Evolutionary conservation across 805 yeast species (phyloP).

Genomic region (Yarrowia sp.): DNA sequence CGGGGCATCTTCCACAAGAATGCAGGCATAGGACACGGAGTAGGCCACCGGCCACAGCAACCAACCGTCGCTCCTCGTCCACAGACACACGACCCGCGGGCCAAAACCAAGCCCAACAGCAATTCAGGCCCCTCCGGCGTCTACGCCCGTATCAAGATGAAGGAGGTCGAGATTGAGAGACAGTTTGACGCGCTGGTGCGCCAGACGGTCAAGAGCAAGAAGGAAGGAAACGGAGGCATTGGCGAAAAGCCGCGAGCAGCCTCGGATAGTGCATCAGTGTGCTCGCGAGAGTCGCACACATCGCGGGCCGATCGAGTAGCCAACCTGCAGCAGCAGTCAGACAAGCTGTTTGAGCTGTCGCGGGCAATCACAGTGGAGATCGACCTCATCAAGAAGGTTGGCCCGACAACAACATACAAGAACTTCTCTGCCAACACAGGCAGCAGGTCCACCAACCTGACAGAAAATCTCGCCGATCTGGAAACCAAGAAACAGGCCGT

Average conservation of each 20-base stretch:
- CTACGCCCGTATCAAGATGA: slow-evolving; percentile 24
- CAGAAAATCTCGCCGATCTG: slow-evolving; percentile 10
- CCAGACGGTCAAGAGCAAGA: slow-evolving; percentile 16
- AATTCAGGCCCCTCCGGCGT: not conserved
- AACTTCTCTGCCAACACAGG: slow-evolving; percentile 14
- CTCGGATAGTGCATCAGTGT: not conserved
- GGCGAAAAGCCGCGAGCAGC: slow-evolving; percentile 8
- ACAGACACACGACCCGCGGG: slow-evolving; percentile 12
- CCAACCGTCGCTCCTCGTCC: not conserved
- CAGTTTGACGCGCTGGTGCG: slow-evolving; percentile 14
- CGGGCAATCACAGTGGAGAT: slow-evolving; percentile 9
- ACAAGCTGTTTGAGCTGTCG: slow-evolving; percentile 17
- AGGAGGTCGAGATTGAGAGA: slow-evolving; percentile 17
- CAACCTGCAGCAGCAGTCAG: slow-evolving; percentile 4
- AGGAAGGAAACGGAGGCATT: slow-evolving; percentile 1
- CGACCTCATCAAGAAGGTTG: slow-evolving; percentile 7
- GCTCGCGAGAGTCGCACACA: slow-evolving; percentile 12
- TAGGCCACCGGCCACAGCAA: not conserved
- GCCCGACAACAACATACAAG: not conserved
- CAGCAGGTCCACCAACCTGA: not conserved
- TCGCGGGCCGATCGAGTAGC: slow-evolving; percentile 15
- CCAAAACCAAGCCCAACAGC: not conserved
- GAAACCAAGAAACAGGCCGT: slow-evolving; percentile 17
- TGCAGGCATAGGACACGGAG: slow-evolving; percentile 8
- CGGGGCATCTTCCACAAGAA: slow-evolving; percentile 18